Evolutionary conservation across 495 filamentous ascomycete species (phyloP).

Genomic region (Aspergillus bertholletiae): DNA sequence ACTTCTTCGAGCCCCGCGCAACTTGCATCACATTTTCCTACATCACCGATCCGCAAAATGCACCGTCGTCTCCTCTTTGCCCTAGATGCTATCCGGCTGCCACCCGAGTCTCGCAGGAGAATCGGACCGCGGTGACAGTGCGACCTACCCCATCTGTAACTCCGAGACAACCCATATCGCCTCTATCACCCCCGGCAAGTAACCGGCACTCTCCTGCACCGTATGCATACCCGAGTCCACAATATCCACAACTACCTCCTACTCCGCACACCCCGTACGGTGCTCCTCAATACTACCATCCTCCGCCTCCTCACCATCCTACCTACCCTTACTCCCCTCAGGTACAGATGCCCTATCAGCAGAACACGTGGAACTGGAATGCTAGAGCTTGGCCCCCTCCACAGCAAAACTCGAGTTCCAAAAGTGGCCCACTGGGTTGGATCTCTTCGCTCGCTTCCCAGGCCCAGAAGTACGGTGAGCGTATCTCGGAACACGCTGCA

Average conservation of each 20-base stretch:
- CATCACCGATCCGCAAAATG: slow-evolving; percentile 33
- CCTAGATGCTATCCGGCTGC: slow-evolving; percentile 44
- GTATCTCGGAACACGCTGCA: slow-evolving; percentile 37
- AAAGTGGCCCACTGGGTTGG: slow-evolving; percentile 34
- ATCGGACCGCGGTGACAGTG: slow-evolving; percentile 4
- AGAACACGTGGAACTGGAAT: slow-evolving; percentile 31
- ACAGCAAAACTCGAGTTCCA: slow-evolving; percentile 19
- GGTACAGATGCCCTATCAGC: slow-evolving; percentile 20
- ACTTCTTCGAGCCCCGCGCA: slow-evolving; percentile 45
- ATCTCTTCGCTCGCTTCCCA: slow-evolving; percentile 33
- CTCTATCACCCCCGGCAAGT: background rate
- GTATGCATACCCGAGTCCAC: slow-evolving; percentile 16
- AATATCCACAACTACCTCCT: slow-evolving; percentile 7
- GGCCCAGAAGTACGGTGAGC: slow-evolving; percentile 45
- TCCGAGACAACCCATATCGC: background rate
- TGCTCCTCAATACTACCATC: slow-evolving; percentile 15
- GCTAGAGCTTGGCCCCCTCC: slow-evolving; percentile 24
- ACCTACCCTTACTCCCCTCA: slow-evolving; percentile 26
- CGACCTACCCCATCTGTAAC: background rate
- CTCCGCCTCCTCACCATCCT: slow-evolving; percentile 16
- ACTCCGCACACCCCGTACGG: slow-evolving; percentile 21
- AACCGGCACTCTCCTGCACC: slow-evolving; percentile 8
- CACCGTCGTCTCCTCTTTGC: slow-evolving; percentile 41
- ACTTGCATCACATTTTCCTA: slow-evolving; percentile 36
- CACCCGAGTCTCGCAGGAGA: slow-evolving; percentile 29